phyloP scores from a whole-genome alignment of 228 moss, liverwort and hornwort species.

The Sphagnum fallax region DNA sequence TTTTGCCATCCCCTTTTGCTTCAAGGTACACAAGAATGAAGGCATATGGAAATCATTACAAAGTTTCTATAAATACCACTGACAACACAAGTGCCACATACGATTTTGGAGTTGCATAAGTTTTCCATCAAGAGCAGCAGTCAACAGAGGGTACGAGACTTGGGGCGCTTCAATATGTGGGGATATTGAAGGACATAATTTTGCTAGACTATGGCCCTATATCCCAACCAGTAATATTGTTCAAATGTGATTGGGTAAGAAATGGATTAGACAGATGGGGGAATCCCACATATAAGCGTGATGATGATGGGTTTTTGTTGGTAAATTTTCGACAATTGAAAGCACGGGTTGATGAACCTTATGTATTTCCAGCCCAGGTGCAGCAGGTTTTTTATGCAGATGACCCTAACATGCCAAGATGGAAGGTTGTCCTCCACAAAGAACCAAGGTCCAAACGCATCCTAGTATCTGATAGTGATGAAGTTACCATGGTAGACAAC shows the following conservation, averaged over 20 bases:
- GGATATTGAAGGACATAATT: not conserved
- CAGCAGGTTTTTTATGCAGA: constrained; percentile 4
- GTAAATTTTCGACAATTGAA: not conserved
- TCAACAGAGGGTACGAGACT: not conserved
- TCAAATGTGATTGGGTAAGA: not conserved
- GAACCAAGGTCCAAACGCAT: constrained; percentile 2
- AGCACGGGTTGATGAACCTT: not conserved
- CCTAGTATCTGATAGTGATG: not conserved
- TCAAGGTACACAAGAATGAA: not conserved
- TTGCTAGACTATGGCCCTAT: not conserved
- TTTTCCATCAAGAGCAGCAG: not conserved
- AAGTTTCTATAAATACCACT: not conserved
- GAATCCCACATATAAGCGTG: not conserved
- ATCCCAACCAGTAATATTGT: not conserved
- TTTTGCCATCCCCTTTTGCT: no score
- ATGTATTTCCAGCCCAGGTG: constrained; percentile 5
- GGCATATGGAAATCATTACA: not conserved
- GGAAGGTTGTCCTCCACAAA: constrained; percentile 10
- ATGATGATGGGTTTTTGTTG: not conserved
- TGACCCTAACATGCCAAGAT: not conserved
- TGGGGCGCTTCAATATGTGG: not conserved
- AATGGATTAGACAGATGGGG: not conserved
- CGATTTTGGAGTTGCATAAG: not conserved
- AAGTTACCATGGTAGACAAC: not conserved
- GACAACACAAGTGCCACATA: not conserved